Evolutionary conservation across 805 yeast species (phyloP), one percentile per base, ranked within the genome.

Genomic region (Millerozyma acaciae): DNA sequence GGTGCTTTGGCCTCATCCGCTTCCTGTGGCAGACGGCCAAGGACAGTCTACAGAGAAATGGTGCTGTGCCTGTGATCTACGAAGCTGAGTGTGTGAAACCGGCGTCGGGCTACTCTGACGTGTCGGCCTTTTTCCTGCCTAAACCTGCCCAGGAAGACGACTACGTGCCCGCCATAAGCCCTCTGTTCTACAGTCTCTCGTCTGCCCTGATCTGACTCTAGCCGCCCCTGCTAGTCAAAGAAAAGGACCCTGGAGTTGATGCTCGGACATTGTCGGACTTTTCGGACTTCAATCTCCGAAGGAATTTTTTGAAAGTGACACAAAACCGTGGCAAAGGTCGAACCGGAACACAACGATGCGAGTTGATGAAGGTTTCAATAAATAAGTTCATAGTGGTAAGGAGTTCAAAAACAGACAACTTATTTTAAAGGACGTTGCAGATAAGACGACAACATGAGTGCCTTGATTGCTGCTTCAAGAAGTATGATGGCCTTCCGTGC

Each of bases 21-120:
- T 93, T 81, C 49, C 86, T 95, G 23, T 93, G 99, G 99, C 93
- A 86, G 47, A 93, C 98, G 0, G 78, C 96, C 1, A 78, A 76
- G 44, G 94, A 86, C 40, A 67, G 84, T 22, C 57, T 90, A 24
- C 68, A 67, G 8, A 73, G 68, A 25, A 63, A 69, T 27, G 71
- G 70, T 0, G 78, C 76, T 4, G 60, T 70, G 1, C 64, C 65
- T 1, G 75, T 87, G 34, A 70, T 73, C 13, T 87, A 90, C 79
- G 77, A 73, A 33, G 78, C 71, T 17, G 73, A 70, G 30, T 52
- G 65, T 16, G 49, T 51, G 10, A 48, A 44, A 21, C 51, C 50
- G 16, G 65, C 62, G 16, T 46, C 47, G 22, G 60, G 57, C 5
- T 60, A 57, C 36, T 37, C 43, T 22, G 60, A 59, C 30, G 47